Base-by-base conservation (phyloP, 2,329 filamentous ascomycete genomes). In the Fusarium austroafricanum region DNA sequence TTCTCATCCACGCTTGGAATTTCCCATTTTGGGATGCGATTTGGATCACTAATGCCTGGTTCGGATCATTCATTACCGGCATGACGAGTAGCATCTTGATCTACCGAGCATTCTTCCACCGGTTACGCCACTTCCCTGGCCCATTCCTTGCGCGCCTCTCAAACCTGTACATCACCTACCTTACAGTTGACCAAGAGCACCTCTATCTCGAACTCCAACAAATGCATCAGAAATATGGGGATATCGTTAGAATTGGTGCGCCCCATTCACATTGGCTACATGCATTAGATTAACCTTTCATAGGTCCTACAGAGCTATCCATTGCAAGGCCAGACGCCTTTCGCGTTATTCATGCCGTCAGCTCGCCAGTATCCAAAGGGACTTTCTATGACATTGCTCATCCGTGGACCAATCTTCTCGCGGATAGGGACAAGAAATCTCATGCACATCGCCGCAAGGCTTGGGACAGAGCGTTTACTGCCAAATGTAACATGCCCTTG, bases 381-480 rank as follows among this genome's bases (percentile, higher is more conserved):
- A 61, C 70, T 0, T 72, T 68, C 14, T 72, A 72, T 7, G 59
- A 57, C 5, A 44, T 62, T 6, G 21, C 55, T 0, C 39, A 55
- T 11, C 70, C 70, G 0, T 53, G 46, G 11, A 20, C 43, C 0
- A 71, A 56, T 4, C 65, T 72, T 4, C 51, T 63, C 0, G 33
- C 55, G 0, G 55, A 50, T 3, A 39, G 55, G 10, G 28, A 68
- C 1, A 52, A 42, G 2, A 65, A 53, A n/a, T n/a, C 49, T 3
- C 70, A 72, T 38, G 52, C 52, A 0, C 35, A 10, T 10, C 55
- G 70, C 10, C 54, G 70, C 5, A 70, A 67, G 31, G 38, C 57
- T 0, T 72, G 70, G 70, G 70, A 71, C 0, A 65, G 58, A 15
- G 70, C 54, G 0, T 70, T 72, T 10, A 70, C 58, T 11, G 39